Percentiles rank a stretch among this genome's conserved stretches.
Evolutionary conservation across 768 basidiomycete genomes (phyloP).

Genomic region (Fistulinella prunicolor): DNA sequence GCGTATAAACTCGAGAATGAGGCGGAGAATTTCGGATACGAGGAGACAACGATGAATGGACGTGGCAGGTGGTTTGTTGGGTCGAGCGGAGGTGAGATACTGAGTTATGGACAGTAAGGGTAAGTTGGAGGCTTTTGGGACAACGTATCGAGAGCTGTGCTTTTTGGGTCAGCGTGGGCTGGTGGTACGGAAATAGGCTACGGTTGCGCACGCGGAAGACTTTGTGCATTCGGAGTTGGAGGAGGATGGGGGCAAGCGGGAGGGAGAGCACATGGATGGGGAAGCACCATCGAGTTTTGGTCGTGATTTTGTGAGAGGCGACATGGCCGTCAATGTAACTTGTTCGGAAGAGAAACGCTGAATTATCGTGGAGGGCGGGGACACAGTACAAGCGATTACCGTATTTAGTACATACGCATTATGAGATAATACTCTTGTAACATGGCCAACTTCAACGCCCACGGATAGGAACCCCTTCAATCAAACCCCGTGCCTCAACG

Average conservation of each 20-base stretch:
- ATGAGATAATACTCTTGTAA: too few relatives aligned
- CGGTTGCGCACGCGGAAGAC: slow-evolving; percentile 3
- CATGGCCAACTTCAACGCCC: too few relatives aligned
- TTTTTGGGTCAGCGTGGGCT: not conserved
- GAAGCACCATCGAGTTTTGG: not conserved
- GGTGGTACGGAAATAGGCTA: not conserved
- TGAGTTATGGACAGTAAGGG: not conserved
- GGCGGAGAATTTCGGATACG: slow-evolving; percentile 18
- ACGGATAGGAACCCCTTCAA: too few relatives aligned
- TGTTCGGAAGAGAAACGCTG: too few relatives aligned
- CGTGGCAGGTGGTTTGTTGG: not conserved
- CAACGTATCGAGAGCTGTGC: slow-evolving; percentile 1
- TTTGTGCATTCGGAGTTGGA: not conserved
- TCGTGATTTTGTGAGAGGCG: not conserved
- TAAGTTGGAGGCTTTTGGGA: not conserved
- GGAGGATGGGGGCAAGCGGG: not conserved
- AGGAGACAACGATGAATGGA: slow-evolving; percentile 23
- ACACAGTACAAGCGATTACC: too few relatives aligned
- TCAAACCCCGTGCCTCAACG: too few relatives aligned
- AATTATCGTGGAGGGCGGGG: too few relatives aligned
- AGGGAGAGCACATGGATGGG: not conserved
- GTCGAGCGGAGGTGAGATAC: not conserved
- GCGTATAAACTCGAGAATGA: slow-evolving; percentile 22
- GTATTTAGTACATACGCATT: too few relatives aligned
- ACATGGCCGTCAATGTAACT: not conserved